Evolutionary conservation across 306 rosid species (phyloP), one percentile per base, ranked within the genome.

Genomic region (Pachyrhizus erosus): DNA sequence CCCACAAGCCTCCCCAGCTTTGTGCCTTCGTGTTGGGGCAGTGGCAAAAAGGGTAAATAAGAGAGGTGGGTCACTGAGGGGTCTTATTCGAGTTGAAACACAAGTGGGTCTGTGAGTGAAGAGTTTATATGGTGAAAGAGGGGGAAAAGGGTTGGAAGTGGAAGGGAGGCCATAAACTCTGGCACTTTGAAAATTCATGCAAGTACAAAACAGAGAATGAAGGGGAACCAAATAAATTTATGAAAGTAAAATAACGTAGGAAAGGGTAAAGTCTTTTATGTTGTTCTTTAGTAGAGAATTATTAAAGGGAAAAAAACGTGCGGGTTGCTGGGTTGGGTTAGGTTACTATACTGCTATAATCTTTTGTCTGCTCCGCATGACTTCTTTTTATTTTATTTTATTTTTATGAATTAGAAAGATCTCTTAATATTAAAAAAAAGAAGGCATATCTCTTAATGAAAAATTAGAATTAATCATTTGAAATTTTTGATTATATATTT

Each of bases 1-100:
- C 85, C 83, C 64, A 82, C 80, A 64, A 86, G 87, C 76, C 85
- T 91, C 79, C 89, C 90, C 85, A 93, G 90, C 86, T 91, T 91
- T 82, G 72, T 20, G 75, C 11, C 67, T 24, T 24, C 12, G 37
- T 14, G 54, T 37, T 9, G 75, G 20, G 12, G 20, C 74, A 42
- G 75, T 24, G 37, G 58, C 57, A 70, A 70, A 43, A 43, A 26
- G 21, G 43, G 39, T 24, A 24, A 70, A 43, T 14, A n/a, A 15
- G 42, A 7, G 40, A 60, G 5, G 17, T 11, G n/a, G 39, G 8
- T 26, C 34, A 58, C 8, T 24, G 5, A 58, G 2, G 34, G 52
- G 73, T 1, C 33, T 39, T 39, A 39, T 39, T 67, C 11, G 54
- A 42, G 54, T 20, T 64, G 24, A 14, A 18, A 9, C 24, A 64